phyloP scores from a whole-genome alignment of 2,329 filamentous ascomycete species.

The Emydomyces testavorans region DNA sequence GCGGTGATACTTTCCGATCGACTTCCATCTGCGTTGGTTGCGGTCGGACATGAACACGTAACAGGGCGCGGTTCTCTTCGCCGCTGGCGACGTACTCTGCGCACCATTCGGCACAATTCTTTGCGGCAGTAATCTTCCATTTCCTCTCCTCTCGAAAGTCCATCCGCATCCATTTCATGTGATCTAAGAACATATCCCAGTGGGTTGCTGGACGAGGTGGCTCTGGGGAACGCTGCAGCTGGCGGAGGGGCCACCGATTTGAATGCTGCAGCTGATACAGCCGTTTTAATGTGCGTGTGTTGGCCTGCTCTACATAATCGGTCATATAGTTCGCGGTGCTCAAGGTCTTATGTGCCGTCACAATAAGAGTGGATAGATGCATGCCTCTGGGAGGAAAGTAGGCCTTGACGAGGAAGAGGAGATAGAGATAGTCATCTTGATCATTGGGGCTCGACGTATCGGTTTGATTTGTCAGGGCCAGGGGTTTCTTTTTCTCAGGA shows the following conservation, averaged over 20 bases:
- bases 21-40: slow-evolving; percentile 23
- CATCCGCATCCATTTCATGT: slow-evolving; percentile 97
- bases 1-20: slow-evolving; percentile 21
- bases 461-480: slow-evolving; percentile 35
- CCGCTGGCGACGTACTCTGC: slow-evolving; percentile 64
- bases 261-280: slow-evolving; percentile 86
- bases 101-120: slow-evolving; percentile 69
- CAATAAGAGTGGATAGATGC: slow-evolving; percentile 58
- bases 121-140: slow-evolving; percentile 76
- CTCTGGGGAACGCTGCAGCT: slow-evolving; percentile 74
- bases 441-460: slow-evolving; percentile 26
- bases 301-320: slow-evolving; percentile 73
- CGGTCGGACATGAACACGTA: slow-evolving; percentile 56
- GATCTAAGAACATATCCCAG: slow-evolving; percentile 73
- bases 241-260: slow-evolving; percentile 84
- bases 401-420: slow-evolving; percentile 50
- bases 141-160: slow-evolving; percentile 91
- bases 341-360: slow-evolving; percentile 77
- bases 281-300: slow-evolving; percentile 70
- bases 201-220: slow-evolving; percentile 66
- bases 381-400: slow-evolving; percentile 44
- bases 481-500: slow-evolving; percentile 37
- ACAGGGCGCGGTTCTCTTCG: slow-evolving; percentile 49
- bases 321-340: slow-evolving; percentile 76
- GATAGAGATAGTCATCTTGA: slow-evolving; percentile 50